A percentile compares a stretch with the other conserved stretches of the same genome.
These are phyloP conservation scores for Paxillus involutus DNA, from an alignment of 768 basidiomycete species.

Conservation along the genomic window DNA sequence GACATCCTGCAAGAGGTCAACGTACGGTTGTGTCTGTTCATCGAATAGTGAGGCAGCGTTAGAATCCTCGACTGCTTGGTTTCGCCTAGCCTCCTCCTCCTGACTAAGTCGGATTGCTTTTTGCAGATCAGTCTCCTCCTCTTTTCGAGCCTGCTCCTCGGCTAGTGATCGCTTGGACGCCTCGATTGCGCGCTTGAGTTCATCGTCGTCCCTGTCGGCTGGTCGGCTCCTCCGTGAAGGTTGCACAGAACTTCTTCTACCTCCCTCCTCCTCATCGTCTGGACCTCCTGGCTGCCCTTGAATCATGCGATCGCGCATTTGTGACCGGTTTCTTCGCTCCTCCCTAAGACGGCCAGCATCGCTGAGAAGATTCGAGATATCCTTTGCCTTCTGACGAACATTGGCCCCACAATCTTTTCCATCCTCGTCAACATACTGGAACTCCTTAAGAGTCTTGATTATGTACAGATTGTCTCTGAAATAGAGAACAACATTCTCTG, in stretches of 20 bases:
- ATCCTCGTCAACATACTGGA: constrained; percentile 93
- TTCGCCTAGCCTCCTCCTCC: constrained; percentile 84
- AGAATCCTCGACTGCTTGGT: constrained; percentile 67
- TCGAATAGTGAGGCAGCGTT: constrained; percentile 83
- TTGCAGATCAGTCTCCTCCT: constrained; percentile 82
- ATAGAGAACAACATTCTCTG: constrained; percentile 98
- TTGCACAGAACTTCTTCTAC: constrained; percentile 8
- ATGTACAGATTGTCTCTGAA: constrained; percentile 97
- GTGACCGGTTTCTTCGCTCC: constrained; percentile 79
- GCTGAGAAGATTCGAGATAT: constrained; percentile 90
- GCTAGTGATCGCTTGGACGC: constrained; percentile 77
- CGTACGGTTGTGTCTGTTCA: constrained; percentile 78
- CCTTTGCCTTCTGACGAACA: constrained; percentile 95
- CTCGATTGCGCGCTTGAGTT: constrained; percentile 83
- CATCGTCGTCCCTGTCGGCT: constrained; percentile 71
- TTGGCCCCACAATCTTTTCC: constrained; percentile 99
- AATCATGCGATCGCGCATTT: constrained; percentile 95
- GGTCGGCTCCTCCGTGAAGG: constrained; percentile 18
- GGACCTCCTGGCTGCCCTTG: constrained; percentile 48
- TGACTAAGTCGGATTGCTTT: constrained; percentile 83
- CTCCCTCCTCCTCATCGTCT: constrained; percentile 31
- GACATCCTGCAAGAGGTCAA: constrained; percentile 16
- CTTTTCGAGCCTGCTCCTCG: constrained; percentile 59
- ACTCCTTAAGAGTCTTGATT: constrained; percentile 98
- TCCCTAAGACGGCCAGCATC: constrained; percentile 85